Conservation (phyloP, 805 yeast genomes). For the Wickerhamiella galacta region DNA sequence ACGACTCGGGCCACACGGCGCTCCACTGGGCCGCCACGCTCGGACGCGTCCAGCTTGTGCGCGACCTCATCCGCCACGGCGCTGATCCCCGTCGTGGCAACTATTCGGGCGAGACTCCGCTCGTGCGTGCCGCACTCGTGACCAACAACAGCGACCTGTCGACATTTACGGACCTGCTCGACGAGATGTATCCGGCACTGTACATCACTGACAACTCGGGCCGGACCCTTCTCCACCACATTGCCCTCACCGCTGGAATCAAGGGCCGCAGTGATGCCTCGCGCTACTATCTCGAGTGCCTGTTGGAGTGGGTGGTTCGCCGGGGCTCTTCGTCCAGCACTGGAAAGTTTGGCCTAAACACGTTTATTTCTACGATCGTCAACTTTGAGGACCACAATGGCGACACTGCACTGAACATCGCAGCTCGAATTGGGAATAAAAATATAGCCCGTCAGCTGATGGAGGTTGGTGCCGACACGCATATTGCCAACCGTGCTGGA, state of each 20-base stretch:
- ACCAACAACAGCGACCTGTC: conserved; percentile 70
- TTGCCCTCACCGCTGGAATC: conserved; percentile 63
- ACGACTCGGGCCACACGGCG: conserved; percentile 84
- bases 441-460: conserved; percentile 65
- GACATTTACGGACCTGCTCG: conserved; percentile 53
- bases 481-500: conserved; percentile 68
- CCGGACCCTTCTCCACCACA: conserved; percentile 74
- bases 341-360: conserved; percentile 33
- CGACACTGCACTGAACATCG: conserved; percentile 85
- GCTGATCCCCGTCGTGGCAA: conserved; percentile 60
- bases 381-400: conserved; percentile 89
- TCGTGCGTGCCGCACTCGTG: conserved; percentile 68
- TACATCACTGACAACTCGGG: conserved; percentile 48
- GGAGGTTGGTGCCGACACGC: conserved; percentile 76
- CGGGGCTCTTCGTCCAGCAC: conserved; percentile 31
- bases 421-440: conserved; percentile 73
- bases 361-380: conserved; percentile 52
- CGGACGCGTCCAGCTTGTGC: conserved; percentile 58
- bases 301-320: conserved; percentile 63
- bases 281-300: conserved; percentile 52
- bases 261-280: conserved; percentile 58
- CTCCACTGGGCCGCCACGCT: conserved; percentile 93
- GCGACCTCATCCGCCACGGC: conserved; percentile 46
- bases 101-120: conserved; percentile 71
- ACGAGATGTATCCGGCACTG: conserved; percentile 59